phyloP scores from a whole-genome alignment of 768 basidiomycete species.

The Leccinum rimulosum region DNA sequence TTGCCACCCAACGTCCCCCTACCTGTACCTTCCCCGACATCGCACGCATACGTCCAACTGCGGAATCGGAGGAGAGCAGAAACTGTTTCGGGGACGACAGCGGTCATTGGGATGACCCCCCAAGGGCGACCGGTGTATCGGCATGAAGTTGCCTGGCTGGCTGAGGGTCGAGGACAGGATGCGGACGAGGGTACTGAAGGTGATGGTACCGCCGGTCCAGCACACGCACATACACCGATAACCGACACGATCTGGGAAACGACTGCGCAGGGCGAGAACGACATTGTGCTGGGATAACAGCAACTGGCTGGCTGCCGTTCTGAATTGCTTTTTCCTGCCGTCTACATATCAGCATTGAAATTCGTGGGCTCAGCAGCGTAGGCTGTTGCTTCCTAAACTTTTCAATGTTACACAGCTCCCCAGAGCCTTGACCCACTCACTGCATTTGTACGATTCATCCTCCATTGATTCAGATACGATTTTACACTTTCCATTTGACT shows the following conservation, averaged over 20 bases:
- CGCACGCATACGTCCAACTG: constrained; percentile 17
- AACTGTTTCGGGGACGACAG: constrained; percentile 33
- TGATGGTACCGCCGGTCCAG: constrained; percentile 18
- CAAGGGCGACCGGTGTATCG: constrained; percentile 30
- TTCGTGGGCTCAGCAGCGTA: constrained; percentile 1
- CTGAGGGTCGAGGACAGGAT: constrained; percentile 20
- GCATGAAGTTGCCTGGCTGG: constrained; percentile 28
- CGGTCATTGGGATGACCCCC: constrained; percentile 25
- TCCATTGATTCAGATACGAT: background rate
- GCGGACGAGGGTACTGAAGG: constrained; percentile 15
- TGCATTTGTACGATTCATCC: constrained; percentile 6
- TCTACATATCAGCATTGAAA: constrained; percentile 2
- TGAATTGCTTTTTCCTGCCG: background rate
- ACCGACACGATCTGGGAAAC: constrained; percentile 30
- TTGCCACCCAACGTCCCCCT: constrained; percentile 28
- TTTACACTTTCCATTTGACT: background rate
- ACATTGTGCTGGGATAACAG: constrained; percentile 30
- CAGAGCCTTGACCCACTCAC: constrained; percentile 1
- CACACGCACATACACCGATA: constrained; percentile 20
- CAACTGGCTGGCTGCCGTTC: background rate
- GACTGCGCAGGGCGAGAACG: constrained; percentile 27
- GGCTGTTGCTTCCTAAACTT: background rate
- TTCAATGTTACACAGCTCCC: constrained; percentile 3
- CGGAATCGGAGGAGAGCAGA: constrained; percentile 34
- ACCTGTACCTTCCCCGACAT: constrained; percentile 20